Percentiles rank a stretch among this genome's conserved stretches.
Evolutionary conservation across 305 asterid species (phyloP).

Genomic region (Rubia balearica): DNA sequence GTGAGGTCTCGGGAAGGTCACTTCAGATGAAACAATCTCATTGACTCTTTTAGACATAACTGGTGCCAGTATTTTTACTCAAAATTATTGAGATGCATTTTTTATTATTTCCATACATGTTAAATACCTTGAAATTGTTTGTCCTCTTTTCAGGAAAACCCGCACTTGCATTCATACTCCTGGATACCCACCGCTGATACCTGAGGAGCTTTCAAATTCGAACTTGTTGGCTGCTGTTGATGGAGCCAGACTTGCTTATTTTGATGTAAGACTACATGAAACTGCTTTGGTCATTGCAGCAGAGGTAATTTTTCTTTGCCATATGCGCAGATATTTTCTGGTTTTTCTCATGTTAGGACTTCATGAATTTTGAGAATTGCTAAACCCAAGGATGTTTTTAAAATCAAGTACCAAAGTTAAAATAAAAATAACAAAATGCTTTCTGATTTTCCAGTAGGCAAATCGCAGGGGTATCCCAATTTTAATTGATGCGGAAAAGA

Average conservation of each 20-base stretch:
- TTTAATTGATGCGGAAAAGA: slow-evolving; percentile 79
- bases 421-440: slow-evolving; percentile 31
- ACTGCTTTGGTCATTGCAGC: slow-evolving; percentile 71
- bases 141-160: slow-evolving; percentile 63
- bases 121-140: background rate
- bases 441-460: slow-evolving; percentile 84
- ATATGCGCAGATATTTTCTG: slow-evolving; percentile 3
- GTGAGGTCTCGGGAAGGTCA: background rate
- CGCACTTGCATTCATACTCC: slow-evolving; percentile 97
- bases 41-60: background rate
- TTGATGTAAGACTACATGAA: slow-evolving; percentile 77
- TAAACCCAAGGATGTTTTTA: background rate
- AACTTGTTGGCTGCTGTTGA: slow-evolving; percentile 57
- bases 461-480: slow-evolving; percentile 77
- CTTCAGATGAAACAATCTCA: background rate
- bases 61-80: background rate
- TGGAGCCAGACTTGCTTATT: slow-evolving; percentile 66
- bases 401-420: slow-evolving; percentile 3
- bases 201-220: slow-evolving; percentile 62
- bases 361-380: background rate
- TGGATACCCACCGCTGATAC: slow-evolving; percentile 87
- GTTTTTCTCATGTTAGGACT: background rate
- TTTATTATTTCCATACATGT: background rate
- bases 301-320: slow-evolving; percentile 54
- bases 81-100: background rate